These are phyloP conservation scores for Russula emetica DNA, from an alignment of 768 basidiomycete species.

Conservation along the genomic window DNA sequence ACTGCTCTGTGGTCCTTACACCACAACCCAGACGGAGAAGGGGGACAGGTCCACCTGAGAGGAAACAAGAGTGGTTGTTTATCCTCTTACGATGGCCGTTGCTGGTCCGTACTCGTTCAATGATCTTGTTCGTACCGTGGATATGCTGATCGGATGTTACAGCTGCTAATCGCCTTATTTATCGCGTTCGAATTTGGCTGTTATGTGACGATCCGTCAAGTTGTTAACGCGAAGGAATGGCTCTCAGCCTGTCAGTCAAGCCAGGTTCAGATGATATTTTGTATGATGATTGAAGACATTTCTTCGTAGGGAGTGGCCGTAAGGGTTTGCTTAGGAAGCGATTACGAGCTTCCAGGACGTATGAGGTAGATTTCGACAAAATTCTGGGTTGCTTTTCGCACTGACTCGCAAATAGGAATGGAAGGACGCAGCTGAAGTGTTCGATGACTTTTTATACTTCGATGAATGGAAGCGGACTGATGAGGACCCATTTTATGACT, in stretches of 20 bases:
- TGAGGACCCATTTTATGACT: constrained; percentile 90
- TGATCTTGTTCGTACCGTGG: background rate
- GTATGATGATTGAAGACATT: constrained; percentile 7
- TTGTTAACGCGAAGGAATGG: constrained; percentile 95
- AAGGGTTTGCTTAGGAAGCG: constrained; percentile 74
- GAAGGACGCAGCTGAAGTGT: constrained; percentile 69
- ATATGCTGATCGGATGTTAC: constrained; percentile 15
- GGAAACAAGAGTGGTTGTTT: constrained; percentile 68
- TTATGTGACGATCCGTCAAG: constrained; percentile 83
- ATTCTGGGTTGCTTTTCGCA: background rate
- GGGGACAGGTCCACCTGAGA: constrained; percentile 34
- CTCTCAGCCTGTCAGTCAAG: constrained; percentile 68
- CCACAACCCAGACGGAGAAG: constrained; percentile 37
- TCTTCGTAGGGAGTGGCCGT: constrained; percentile 67
- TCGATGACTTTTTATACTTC: constrained; percentile 83
- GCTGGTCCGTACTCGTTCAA: constrained; percentile 47
- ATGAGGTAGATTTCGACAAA: constrained; percentile 49
- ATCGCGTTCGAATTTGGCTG: constrained; percentile 80
- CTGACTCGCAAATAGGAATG: constrained; percentile 56
- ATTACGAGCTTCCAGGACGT: constrained; percentile 68
- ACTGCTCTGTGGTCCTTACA: background rate
- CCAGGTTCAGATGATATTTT: background rate
- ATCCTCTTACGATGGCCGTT: constrained; percentile 83
- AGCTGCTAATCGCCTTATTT: constrained; percentile 80
- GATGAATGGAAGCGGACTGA: constrained; percentile 87